Evolutionary conservation across 73 alveolate species (phyloP), one percentile per base, ranked within the genome.

Genomic region (Uronychia binucleata): DNA sequence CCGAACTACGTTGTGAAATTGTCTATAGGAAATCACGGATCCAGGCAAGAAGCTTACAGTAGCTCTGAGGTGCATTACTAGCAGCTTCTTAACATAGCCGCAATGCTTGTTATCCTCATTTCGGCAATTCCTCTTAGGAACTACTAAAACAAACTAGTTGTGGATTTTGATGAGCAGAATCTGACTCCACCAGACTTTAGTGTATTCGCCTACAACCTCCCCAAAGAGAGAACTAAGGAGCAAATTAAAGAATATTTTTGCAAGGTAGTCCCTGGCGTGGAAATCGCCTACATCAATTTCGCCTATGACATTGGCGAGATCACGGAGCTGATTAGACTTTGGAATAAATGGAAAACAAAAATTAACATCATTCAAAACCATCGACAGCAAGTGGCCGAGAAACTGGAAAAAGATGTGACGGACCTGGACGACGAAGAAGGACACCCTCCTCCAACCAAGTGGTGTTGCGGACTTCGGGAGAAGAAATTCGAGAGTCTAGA

Each of bases 161-260:
- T n/a, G 19, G 11, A 67, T 26, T 67, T 26, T 67, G 78, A 67
- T 67, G 19, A 28, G 28, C 19, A 13, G 5, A 28, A 67, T 67
- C 30, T 67, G 30, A 67, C 78, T 67, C 78, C 78, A 14, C 28
- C 78, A 26, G 78, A 67, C 28, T 67, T 67, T n/a, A 67, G 33
- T 14, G 13, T 67, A 1, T 67, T 67, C 30, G 13, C 28, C 19
- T 26, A 28, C 28, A n/a, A n/a, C 28, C 78, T 67, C 28, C 78
- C 78, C 30, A 67, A 67, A 67, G 78, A 67, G 28, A 67, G 19
- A 31, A 67, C 19, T 67, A 31, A 8, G 5, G 32, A 67, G 5
- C 19, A 67, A 67, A n/a, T 67, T 13, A 67, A n/a, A 67, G 78
- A 67, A 13, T 67, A 26, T n/a, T 31, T 67, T 14, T 28, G 30